Evolutionary conservation across 192 early-diverging fungal species (phyloP).

Genomic region (Spizellomyces punctatus): DNA sequence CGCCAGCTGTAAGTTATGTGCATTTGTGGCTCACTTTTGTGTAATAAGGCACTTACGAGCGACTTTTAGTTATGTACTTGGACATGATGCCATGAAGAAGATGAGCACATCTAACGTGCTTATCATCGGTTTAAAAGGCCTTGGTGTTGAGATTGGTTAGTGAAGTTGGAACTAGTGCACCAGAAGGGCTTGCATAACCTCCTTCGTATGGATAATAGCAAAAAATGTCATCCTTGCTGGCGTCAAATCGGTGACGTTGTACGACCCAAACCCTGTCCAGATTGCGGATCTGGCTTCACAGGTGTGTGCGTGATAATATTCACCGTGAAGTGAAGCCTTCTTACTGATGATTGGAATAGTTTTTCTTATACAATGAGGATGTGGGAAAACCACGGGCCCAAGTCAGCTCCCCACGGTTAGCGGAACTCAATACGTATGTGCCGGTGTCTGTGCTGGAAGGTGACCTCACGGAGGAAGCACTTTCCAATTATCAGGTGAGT

Average conservation of each 20-base stretch:
- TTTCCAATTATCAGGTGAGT: conserved; percentile 46
- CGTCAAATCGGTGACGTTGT: conserved; percentile 96
- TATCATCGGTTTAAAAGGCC: conserved; percentile 92
- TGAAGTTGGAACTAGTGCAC: neutral
- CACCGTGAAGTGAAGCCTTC: neutral
- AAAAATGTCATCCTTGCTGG: conserved; percentile 99
- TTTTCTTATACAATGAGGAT: conserved; percentile 83
- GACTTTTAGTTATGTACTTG: conserved; percentile 43
- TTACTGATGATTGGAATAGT: conserved; percentile 53
- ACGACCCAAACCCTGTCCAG: conserved; percentile 78
- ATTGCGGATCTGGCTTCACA: conserved; percentile 88
- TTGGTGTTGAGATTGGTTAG: conserved; percentile 96
- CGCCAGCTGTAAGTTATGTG: conserved; percentile 87
- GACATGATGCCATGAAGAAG: conserved; percentile 96
- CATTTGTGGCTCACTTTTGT: neutral
- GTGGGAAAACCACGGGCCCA: conserved; percentile 83
- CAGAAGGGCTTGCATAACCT: neutral
- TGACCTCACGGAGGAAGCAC: conserved; percentile 71
- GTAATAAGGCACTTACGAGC: neutral
- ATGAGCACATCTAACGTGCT: conserved; percentile 96
- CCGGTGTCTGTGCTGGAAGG: conserved; percentile 76
- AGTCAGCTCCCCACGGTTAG: conserved; percentile 76
- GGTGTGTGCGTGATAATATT: conserved; percentile 43
- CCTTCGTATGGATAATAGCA: conserved; percentile 51
- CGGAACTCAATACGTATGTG: conserved; percentile 97